These are phyloP conservation scores for Hibiscus tridactylites DNA, from an alignment of 345 rosid species.

Conservation along the genomic window DNA sequence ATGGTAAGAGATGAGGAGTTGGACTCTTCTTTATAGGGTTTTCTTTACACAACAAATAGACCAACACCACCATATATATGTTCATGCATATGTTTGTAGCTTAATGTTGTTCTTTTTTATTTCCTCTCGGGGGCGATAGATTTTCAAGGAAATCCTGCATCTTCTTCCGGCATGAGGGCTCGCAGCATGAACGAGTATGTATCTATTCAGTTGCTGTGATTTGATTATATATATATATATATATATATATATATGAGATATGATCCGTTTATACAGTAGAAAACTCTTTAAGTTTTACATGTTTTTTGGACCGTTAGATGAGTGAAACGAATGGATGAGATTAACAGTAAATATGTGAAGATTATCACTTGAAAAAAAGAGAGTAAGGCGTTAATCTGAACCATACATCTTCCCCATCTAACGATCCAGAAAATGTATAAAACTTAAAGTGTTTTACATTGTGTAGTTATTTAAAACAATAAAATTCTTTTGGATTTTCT, in stretches of 20 bases:
- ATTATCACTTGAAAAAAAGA: too few relatives aligned
- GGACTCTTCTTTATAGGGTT: slow-evolving; percentile 34
- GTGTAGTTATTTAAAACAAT: background rate
- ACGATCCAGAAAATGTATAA: too few relatives aligned
- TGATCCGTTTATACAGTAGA: too few relatives aligned
- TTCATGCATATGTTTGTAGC: background rate
- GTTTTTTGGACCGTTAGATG: too few relatives aligned
- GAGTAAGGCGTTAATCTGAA: too few relatives aligned
- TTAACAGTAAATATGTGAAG: too few relatives aligned
- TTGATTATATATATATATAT: background rate
- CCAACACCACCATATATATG: background rate
- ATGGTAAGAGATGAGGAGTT: slow-evolving; percentile 39
- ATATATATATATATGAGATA: too few relatives aligned
- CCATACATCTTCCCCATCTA: too few relatives aligned
- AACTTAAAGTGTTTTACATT: too few relatives aligned
- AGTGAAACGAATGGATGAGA: too few relatives aligned
- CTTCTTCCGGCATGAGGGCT: slow-evolving; percentile 80
- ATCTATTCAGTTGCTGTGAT: background rate
- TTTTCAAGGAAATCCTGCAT: slow-evolving; percentile 71
- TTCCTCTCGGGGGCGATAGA: slow-evolving; percentile 34
- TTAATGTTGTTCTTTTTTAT: background rate
- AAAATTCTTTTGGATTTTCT: too few relatives aligned
- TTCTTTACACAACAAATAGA: background rate
- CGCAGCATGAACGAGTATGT: slow-evolving; percentile 95
- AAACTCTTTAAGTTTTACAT: too few relatives aligned